A percentile compares a stretch with the other conserved stretches of the same genome.
Conservation (phyloP, 768 basidiomycete species). For the Serpula lacrymans region DNA sequence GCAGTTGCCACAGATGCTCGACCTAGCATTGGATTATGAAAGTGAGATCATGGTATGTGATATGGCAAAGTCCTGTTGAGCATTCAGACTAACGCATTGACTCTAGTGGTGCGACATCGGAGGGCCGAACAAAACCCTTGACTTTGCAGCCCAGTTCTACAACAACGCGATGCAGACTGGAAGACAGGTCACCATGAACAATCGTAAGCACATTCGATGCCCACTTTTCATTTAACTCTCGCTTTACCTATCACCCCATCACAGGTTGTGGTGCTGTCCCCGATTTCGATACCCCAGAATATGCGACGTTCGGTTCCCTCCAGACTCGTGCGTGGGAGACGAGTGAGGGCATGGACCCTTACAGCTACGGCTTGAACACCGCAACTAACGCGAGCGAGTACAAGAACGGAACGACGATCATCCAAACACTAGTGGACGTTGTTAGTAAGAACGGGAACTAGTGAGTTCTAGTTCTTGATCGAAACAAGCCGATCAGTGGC, state of each 20-base stretch:
- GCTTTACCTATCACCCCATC: not conserved
- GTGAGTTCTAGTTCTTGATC: slow-evolving; percentile 25
- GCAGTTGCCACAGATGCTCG: slow-evolving; percentile 50
- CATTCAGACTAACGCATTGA: slow-evolving; percentile 9
- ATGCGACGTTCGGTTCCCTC: slow-evolving; percentile 42
- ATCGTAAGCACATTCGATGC: slow-evolving; percentile 24
- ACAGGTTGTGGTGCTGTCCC: slow-evolving; percentile 47
- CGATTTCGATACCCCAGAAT: slow-evolving; percentile 58
- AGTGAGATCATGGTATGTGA: slow-evolving; percentile 51
- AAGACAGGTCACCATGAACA: slow-evolving; percentile 46
- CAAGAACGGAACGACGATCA: slow-evolving; percentile 46
- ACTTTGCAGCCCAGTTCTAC: slow-evolving; percentile 45
- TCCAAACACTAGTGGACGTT: slow-evolving; percentile 52
- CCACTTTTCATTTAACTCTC: not conserved
- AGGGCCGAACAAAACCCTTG: slow-evolving; percentile 42
- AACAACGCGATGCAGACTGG: slow-evolving; percentile 39
- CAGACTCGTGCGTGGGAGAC: slow-evolving; percentile 54
- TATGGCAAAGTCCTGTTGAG: not conserved
- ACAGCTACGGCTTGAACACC: slow-evolving; percentile 45
- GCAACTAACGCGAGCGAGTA: slow-evolving; percentile 41
- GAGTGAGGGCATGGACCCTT: slow-evolving; percentile 56
- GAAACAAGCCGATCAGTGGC: not conserved
- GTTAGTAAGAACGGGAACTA: slow-evolving; percentile 64
- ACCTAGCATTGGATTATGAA: slow-evolving; percentile 43
- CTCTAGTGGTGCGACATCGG: slow-evolving; percentile 57